Percentiles rank a stretch among this genome's conserved stretches.
Evolutionary conservation across 257 asterid species (phyloP).

Genomic region (Petunia secreta): DNA sequence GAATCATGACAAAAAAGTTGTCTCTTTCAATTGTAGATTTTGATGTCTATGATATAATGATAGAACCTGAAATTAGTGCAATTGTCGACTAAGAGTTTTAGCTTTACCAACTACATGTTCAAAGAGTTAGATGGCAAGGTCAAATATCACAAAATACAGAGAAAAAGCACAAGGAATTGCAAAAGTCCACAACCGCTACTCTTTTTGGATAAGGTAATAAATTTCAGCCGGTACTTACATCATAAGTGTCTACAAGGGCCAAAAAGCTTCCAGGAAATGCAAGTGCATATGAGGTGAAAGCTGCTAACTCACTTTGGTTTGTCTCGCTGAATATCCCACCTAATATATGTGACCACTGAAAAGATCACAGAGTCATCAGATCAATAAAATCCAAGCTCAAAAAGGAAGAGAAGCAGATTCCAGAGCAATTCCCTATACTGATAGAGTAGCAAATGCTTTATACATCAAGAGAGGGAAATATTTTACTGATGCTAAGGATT

Average conservation of each 20-base stretch:
- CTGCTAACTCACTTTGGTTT: slow-evolving; percentile 91
- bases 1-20: not conserved
- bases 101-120: slow-evolving; percentile 1
- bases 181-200: slow-evolving; percentile 34
- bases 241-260: slow-evolving; percentile 97
- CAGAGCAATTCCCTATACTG: slow-evolving; percentile 3
- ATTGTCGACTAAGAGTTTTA: not conserved
- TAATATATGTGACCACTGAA: slow-evolving; percentile 55
- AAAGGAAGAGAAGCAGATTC: slow-evolving; percentile 12
- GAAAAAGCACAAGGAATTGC: slow-evolving; percentile 1
- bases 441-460: not conserved
- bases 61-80: not conserved
- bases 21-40: not conserved
- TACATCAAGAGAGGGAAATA: not conserved
- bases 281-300: slow-evolving; percentile 85
- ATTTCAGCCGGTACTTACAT: slow-evolving; percentile 54
- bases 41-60: not conserved
- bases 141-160: slow-evolving; percentile 15
- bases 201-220: too few relatives aligned
- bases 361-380: slow-evolving; percentile 28
- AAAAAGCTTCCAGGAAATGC: slow-evolving; percentile 85
- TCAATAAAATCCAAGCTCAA: slow-evolving; percentile 22
- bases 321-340: slow-evolving; percentile 82
- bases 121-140: not conserved
- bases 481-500: slow-evolving; percentile 13